Base-by-base conservation (phyloP, 75 land plant genomes). In the Adiantum capillusveneris region DNA sequence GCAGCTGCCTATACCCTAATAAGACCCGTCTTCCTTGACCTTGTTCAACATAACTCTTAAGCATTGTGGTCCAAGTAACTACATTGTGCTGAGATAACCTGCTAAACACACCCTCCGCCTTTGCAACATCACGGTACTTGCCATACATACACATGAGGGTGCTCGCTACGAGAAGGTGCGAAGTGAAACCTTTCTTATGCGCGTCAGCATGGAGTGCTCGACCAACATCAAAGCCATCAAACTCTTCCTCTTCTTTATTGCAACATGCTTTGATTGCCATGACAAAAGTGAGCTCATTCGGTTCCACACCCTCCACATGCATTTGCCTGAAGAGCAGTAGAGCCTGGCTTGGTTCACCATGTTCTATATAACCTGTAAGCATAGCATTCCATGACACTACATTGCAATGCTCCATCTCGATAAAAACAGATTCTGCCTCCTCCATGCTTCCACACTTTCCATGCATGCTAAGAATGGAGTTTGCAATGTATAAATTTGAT, bases 401-500 rank as follows among this genome's bases (percentile, higher is more conserved):
- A 7, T 34, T 37, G 29, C 43, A 19, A 0, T 39, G 22, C 28
- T 19, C 24, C 60, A 58, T 17, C 2, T 19, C 21, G 22, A 7
- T 6, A 21, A 58, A 58, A 16, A 58, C n/a, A 24, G 13, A 9
- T 13, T 58, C 44, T 34, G 60, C 60, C 11, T 58, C 60, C 13
- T 34, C n/a, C 22, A 48, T 49, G 31, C 53, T 45, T 7, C 64
- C 25, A 37, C 60, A 41, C n/a, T 46, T 62, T 6, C 44, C 60
- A 42, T 58, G 36, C 19, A 25, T 69, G 39, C 75, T 77, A 20
- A 86, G 80, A 21, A 86, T 68, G 14, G 83, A 74, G 66, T 82
- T 86, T 16, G 70, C 42, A 30, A 86, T 69, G 52, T 59, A 86
- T 3, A 71, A 69, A 67, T 85, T 84, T 28, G 65, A 57, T 20